Conservation (phyloP, 2,329 filamentous ascomycete species). For the Trichoderma citrinoviride region DNA sequence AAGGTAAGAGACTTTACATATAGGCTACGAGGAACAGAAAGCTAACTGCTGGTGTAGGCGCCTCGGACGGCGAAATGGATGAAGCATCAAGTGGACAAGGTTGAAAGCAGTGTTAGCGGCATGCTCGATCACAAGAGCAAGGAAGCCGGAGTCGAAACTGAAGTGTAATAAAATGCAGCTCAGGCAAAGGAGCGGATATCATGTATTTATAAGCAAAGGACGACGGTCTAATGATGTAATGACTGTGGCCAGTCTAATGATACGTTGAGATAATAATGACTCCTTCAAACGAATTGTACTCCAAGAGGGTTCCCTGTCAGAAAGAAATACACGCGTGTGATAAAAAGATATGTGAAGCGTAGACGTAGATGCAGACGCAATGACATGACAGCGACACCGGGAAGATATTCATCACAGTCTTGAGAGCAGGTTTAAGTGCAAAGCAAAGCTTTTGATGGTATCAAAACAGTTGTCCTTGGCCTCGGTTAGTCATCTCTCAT, state of each 20-base stretch:
- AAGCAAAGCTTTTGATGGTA: too few species aligned
- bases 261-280: constrained; percentile 4
- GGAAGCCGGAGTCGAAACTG: constrained; percentile 62
- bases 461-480: constrained; percentile 7
- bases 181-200: not conserved
- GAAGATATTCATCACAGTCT: not conserved
- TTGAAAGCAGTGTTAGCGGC: constrained; percentile 57
- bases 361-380: not conserved
- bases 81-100: constrained; percentile 53
- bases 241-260: constrained; percentile 3
- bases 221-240: constrained; percentile 5
- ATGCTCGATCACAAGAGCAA: constrained; percentile 60
- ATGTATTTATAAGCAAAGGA: not conserved
- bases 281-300: not conserved
- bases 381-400: not conserved
- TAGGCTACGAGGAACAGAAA: too few species aligned
- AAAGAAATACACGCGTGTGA: not conserved
- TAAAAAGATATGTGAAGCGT: not conserved
- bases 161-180: constrained; percentile 54
- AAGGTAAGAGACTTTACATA: constrained; percentile 33
- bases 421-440: not conserved
- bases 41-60: constrained; percentile 28
- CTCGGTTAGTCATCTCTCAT: constrained; percentile 7
- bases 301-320: not conserved
- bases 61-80: constrained; percentile 50